Base-by-base conservation (phyloP, 306 rosid species). In the Sicyos baderoa region DNA sequence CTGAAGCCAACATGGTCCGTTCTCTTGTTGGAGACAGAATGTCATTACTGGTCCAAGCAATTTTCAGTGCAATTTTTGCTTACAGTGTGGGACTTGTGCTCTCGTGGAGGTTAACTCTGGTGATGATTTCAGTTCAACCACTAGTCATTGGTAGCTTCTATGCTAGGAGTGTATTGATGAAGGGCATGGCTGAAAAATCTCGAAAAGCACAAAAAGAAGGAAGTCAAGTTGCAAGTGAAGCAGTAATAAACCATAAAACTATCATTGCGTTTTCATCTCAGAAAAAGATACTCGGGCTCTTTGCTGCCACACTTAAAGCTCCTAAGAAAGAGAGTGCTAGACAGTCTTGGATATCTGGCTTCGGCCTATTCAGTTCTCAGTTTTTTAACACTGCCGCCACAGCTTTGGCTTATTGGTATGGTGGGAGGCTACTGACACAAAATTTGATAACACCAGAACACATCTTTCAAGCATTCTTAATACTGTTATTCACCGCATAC, bases 81-180 rank as follows among this genome's bases (percentile, higher is more conserved):
- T 92, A 92, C 76, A 62, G 80, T 4, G 70, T 84, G 15, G 93
- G 89, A 63, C 88, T 92, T 72, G 76, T 70, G 22, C 89, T 92
- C 74, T 83, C 97, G 64, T 86, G 91, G 96, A 86, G 77, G 84
- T 86, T 92, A 32, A 76, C 96, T 51, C 88, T 89, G 62, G 95
- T 92, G 76, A 84, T 92, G 96, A 92, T 87, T 76, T 84, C 91
- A 25, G 95, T 89, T 80, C 95, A 92, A 62, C 96, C 96, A 57
- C 40, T 92, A 53, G 92, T 92, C 61, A 85, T 92, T 18, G 97
- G 96, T 56, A 92, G 97, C 83, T 89, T 87, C 66, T 89, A 92
- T 5, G 73, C 88, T n/a, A 87, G 87, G 63, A 86, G 85, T 77
- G 90, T 92, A 22, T 73, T 92, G 78, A 92, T 89, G 97, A 87